Percentiles rank a stretch among this genome's conserved stretches.
Evolutionary conservation across 2,329 filamentous ascomycete species (phyloP).

Genomic region (Drechslerella stenobrocha): DNA sequence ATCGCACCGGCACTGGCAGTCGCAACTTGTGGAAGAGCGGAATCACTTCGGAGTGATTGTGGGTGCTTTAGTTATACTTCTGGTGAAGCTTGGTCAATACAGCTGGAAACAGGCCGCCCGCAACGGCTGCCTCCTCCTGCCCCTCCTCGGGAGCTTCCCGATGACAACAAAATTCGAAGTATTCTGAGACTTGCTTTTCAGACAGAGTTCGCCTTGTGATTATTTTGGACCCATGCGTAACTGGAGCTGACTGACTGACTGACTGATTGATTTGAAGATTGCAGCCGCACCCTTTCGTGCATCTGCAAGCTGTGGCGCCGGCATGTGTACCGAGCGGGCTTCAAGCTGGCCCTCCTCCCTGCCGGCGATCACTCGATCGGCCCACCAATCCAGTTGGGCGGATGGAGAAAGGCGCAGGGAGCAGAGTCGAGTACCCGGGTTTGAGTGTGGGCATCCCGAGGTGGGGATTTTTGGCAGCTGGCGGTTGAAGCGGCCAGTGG

Average conservation of each 20-base stretch:
- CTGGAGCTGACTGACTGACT: slow-evolving; percentile 16
- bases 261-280: slow-evolving; percentile 6
- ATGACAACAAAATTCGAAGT: slow-evolving; percentile 4
- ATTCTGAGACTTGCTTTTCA: neutral
- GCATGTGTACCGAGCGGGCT: neutral
- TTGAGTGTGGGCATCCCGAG: slow-evolving; percentile 20
- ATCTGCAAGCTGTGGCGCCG: slow-evolving; percentile 35
- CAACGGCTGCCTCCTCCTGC: neutral
- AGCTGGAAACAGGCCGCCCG: neutral
- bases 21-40: slow-evolving; percentile 8
- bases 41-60: slow-evolving; percentile 48
- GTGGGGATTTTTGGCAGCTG: slow-evolving; percentile 29
- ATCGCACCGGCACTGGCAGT: neutral
- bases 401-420: too few species aligned
- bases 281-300: slow-evolving; percentile 9
- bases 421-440: slow-evolving; percentile 22
- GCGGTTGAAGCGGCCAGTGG: too few species aligned
- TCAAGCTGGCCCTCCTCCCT: neutral
- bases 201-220: too few species aligned
- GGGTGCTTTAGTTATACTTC: slow-evolving; percentile 16
- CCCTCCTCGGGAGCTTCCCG: slow-evolving; percentile 43
- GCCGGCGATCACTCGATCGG: neutral
- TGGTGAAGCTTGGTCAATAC: slow-evolving; percentile 18
- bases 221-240: too few species aligned
- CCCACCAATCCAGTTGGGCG: slow-evolving; percentile 9